These are phyloP conservation scores for Wallacemonas rigidus DNA, from an alignment of 208 protist species.

Conservation along the genomic window DNA sequence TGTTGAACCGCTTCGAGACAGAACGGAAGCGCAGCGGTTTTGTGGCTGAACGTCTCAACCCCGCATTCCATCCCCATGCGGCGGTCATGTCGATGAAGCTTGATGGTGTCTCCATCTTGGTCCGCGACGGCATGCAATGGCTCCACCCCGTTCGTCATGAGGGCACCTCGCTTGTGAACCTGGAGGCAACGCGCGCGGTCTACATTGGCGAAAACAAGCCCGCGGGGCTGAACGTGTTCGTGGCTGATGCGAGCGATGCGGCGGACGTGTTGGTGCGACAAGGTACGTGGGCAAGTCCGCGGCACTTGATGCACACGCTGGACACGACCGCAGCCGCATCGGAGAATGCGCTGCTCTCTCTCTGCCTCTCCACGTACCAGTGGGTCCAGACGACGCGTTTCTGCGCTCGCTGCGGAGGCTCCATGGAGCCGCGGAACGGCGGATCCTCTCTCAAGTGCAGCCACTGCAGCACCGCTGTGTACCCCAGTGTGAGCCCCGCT, in stretches of 20 bases:
- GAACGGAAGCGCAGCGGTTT: conserved; percentile 29
- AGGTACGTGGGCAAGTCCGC: conserved; percentile 18
- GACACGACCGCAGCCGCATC: conserved; percentile 1
- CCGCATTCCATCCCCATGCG: conserved; percentile 22
- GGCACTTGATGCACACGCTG: conserved; percentile 17
- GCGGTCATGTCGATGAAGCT: conserved; percentile 30
- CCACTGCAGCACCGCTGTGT: conserved; percentile 27
- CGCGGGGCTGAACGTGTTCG: conserved; percentile 33
- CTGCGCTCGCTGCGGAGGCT: conserved; percentile 40
- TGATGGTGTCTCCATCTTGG: conserved; percentile 25
- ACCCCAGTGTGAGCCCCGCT: conserved; percentile 45
- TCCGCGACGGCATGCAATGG: conserved; percentile 22
- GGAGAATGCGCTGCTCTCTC: conserved; percentile 32
- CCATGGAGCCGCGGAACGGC: conserved; percentile 15
- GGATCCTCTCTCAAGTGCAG: conserved; percentile 30
- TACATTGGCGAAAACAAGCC: conserved; percentile 38
- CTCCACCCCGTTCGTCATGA: conserved; percentile 27
- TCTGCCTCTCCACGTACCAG: conserved; percentile 33
- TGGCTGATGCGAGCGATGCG: conserved; percentile 21
- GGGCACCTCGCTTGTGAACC: conserved; percentile 7
- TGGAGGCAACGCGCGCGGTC: conserved; percentile 18
- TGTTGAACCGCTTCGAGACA: conserved; percentile 31
- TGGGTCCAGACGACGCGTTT: conserved; percentile 32
- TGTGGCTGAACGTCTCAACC: conserved; percentile 21
- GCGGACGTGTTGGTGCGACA: conserved; percentile 4